These are phyloP conservation scores for Saturnispora ahearnii DNA, from an alignment of 805 yeast genomes.

Conservation along the genomic window DNA sequence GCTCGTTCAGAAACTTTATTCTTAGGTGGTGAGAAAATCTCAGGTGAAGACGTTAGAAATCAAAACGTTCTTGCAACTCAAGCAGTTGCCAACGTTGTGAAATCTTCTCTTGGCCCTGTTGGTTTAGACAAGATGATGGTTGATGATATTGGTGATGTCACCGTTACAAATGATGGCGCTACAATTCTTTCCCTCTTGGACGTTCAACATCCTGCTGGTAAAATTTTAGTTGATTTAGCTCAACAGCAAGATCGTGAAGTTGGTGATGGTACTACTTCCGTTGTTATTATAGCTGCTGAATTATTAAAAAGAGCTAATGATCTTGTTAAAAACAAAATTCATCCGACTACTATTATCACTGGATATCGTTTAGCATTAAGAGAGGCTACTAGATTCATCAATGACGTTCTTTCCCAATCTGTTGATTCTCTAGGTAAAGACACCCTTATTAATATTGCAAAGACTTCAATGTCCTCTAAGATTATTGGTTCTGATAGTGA, in stretches of 20 bases:
- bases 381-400: constrained; percentile 82
- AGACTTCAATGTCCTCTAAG: constrained; percentile 94
- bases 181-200: constrained; percentile 84
- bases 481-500: constrained; percentile 91
- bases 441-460: constrained; percentile 82
- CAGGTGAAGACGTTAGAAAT: constrained; percentile 94
- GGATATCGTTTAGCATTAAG: constrained; percentile 91
- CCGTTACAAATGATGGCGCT: constrained; percentile 98
- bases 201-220: constrained; percentile 98
- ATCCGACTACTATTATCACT: constrained; percentile 95
- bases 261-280: constrained; percentile 89
- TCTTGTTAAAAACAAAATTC: constrained; percentile 84
- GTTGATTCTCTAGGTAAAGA: constrained; percentile 78
- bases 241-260: constrained; percentile 99
- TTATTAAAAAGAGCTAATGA: constrained; percentile 88
- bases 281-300: constrained; percentile 92
- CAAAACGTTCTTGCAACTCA: constrained; percentile 94
- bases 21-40: constrained; percentile 89
- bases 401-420: constrained; percentile 72
- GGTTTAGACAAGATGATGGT: constrained; percentile 98
- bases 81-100: constrained; percentile 75
- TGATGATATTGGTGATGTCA: constrained; percentile 98
- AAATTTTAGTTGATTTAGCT: constrained; percentile 91
- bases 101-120: constrained; percentile 94
- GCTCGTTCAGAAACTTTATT: constrained; percentile 89